phyloP scores from a whole-genome alignment of 2,329 filamentous ascomycete species.

The Paramyrothecium sp. region DNA sequence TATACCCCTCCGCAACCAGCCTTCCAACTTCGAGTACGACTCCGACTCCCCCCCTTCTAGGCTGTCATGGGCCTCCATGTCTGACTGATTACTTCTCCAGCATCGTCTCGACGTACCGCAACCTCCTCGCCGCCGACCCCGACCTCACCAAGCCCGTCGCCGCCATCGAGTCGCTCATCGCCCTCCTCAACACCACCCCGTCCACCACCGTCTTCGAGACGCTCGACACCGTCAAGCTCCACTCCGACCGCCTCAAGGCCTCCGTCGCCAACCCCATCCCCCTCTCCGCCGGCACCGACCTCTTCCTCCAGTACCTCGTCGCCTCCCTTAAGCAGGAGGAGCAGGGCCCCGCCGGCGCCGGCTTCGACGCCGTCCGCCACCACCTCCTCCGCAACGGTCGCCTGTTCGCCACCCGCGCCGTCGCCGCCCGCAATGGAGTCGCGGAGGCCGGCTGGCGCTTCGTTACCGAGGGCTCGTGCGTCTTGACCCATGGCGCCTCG shows the following conservation, averaged over 20 bases:
- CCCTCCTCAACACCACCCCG: conserved; percentile 75
- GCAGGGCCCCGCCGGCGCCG: conserved; percentile 13
- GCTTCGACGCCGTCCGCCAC: conserved; percentile 76
- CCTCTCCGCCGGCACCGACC: conserved; percentile 87
- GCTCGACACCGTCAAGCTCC: conserved; percentile 76
- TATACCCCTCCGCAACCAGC: background rate
- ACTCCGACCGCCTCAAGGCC: conserved; percentile 74
- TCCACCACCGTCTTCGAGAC: conserved; percentile 92
- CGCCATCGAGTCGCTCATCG: conserved; percentile 87
- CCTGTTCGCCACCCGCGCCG: conserved; percentile 83
- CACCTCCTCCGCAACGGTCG: conserved; percentile 84
- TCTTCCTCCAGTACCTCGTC: conserved; percentile 93
- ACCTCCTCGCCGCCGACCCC: conserved; percentile 62
- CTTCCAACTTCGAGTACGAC: background rate
- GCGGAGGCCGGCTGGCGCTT: conserved; percentile 77
- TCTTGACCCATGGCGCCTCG: conserved; percentile 90
- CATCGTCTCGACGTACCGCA: conserved; percentile 55
- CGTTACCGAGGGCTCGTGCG: conserved; percentile 72
- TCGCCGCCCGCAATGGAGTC: conserved; percentile 80
- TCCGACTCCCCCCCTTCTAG: background rate
- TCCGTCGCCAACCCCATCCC: conserved; percentile 86
- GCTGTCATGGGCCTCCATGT: background rate
- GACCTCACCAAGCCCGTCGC: conserved; percentile 95
- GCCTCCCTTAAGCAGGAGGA: conserved; percentile 63
- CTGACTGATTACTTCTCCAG: conserved; percentile 23